Conservation (phyloP, 2,329 filamentous ascomycete species). For the Helotiales sp. region DNA sequence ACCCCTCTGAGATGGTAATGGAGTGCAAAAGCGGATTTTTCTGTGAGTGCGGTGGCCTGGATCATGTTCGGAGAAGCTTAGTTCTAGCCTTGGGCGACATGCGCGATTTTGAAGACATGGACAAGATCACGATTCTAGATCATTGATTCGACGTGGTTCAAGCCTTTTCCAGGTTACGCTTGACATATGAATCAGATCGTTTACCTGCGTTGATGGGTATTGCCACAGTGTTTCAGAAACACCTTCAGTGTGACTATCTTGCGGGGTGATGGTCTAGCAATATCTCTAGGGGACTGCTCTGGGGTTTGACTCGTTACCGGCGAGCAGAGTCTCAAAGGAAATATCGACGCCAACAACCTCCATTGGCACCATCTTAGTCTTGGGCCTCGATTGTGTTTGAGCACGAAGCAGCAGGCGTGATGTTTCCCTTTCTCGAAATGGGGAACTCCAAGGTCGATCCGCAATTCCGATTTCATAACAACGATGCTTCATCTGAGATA, state of each 20-base stretch:
- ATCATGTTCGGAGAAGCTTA: too few species aligned
- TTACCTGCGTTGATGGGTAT: constrained; percentile 6
- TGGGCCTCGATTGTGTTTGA: not conserved
- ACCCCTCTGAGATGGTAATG: constrained; percentile 2
- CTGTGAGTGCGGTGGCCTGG: not conserved
- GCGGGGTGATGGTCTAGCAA: constrained; percentile 1
- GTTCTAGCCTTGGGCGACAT: not conserved
- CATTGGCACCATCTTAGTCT: not conserved
- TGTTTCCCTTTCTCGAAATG: too few species aligned
- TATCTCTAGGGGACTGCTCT: not conserved
- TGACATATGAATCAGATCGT: constrained; percentile 7
- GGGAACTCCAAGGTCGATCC: too few species aligned
- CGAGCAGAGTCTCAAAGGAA: not conserved
- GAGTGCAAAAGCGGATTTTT: not conserved
- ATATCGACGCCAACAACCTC: not conserved
- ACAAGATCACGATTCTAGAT: not conserved
- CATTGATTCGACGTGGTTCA: constrained; percentile 1
- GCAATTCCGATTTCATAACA: too few species aligned
- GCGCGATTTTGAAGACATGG: not conserved
- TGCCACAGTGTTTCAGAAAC: not conserved
- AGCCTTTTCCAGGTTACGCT: constrained; percentile 3
- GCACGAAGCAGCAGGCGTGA: not conserved
- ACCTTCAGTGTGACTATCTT: not conserved
- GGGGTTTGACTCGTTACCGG: not conserved
- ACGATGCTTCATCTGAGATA: too few species aligned